Evolutionary conservation across 495 filamentous ascomycete genomes (phyloP).

Genomic region (Hyaloscypha finlandica): DNA sequence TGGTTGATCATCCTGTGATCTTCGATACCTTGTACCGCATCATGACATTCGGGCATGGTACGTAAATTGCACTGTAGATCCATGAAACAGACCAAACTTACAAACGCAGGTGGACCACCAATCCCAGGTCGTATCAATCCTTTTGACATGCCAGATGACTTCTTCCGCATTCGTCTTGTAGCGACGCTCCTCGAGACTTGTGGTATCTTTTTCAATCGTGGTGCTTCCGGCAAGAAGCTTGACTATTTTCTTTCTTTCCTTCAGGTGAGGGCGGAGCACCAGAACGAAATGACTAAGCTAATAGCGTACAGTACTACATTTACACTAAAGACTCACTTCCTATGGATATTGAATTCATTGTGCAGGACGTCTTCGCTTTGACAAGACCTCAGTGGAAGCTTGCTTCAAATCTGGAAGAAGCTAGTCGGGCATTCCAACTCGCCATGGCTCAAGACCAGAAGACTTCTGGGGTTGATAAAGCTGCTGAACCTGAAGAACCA

Average conservation of each 20-base stretch:
- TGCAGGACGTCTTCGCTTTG: conserved; percentile 86
- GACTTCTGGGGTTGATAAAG: conserved; percentile 66
- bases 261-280: conserved; percentile 44
- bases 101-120: conserved; percentile 69
- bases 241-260: conserved; percentile 98
- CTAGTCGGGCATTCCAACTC: conserved; percentile 80
- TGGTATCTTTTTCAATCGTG: conserved; percentile 93
- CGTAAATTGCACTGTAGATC: conserved; percentile 5
- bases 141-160: conserved; percentile 91
- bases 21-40: conserved; percentile 96
- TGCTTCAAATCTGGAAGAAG: conserved; percentile 76
- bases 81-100: conserved; percentile 2
- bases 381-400: conserved; percentile 92
- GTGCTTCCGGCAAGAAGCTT: conserved; percentile 91
- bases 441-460: conserved; percentile 89
- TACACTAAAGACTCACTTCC: conserved; percentile 89
- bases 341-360: conserved; percentile 96
- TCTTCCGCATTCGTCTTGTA: conserved; percentile 88
- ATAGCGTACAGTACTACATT: conserved; percentile 72
- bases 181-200: conserved; percentile 92
- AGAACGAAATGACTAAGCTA: conserved; percentile 33
- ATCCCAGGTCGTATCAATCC: conserved; percentile 70
- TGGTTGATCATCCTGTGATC: conserved; percentile 93
- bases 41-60: conserved; percentile 80
- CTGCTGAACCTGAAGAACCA: conserved; percentile 65